Percentiles rank a stretch among this genome's conserved stretches.
These are phyloP conservation scores for Boletus sp. DNA, from an alignment of 768 basidiomycete genomes.

Conservation along the genomic window DNA sequence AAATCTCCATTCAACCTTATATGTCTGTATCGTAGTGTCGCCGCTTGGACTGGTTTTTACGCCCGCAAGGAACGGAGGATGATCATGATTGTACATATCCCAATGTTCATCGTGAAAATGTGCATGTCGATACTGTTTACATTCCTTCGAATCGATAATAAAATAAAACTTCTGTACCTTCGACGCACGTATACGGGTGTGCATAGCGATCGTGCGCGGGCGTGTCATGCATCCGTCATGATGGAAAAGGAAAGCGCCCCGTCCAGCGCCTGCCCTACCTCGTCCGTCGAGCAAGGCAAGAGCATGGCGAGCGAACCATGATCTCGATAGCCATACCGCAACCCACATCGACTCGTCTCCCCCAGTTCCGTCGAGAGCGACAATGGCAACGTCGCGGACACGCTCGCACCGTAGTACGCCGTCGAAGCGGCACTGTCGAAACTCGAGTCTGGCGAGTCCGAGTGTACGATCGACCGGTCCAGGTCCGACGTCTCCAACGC, in stretches of 20 bases:
- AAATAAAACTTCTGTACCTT: too few species aligned
- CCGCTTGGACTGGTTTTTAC: constrained; percentile 16
- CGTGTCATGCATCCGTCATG: background rate
- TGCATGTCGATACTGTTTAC: constrained; percentile 6
- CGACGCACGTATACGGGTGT: too few species aligned
- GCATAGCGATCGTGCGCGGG: too few species aligned
- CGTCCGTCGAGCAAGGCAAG: constrained; percentile 7
- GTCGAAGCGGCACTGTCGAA: background rate
- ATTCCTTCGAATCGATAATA: too few species aligned
- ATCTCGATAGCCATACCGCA: background rate
- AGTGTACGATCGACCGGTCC: background rate
- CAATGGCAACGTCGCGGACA: background rate
- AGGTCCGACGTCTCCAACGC: background rate
- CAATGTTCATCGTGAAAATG: background rate
- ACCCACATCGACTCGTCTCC: background rate
- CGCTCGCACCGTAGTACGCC: background rate
- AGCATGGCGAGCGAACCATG: constrained; percentile 1
- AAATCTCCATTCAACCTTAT: constrained; percentile 24
- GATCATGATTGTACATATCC: constrained; percentile 28
- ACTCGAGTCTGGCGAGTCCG: constrained; percentile 1
- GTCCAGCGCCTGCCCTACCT: constrained; percentile 1
- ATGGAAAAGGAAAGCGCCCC: constrained; percentile 6
- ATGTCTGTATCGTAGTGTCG: constrained; percentile 32
- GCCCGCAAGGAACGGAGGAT: constrained; percentile 29
- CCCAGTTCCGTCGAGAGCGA: background rate